Percentiles rank a stretch among this genome's conserved stretches.
These are phyloP conservation scores for Cladochytrium tenue DNA, from an alignment of 371 early-diverging fungal genomes.

Conservation along the genomic window DNA sequence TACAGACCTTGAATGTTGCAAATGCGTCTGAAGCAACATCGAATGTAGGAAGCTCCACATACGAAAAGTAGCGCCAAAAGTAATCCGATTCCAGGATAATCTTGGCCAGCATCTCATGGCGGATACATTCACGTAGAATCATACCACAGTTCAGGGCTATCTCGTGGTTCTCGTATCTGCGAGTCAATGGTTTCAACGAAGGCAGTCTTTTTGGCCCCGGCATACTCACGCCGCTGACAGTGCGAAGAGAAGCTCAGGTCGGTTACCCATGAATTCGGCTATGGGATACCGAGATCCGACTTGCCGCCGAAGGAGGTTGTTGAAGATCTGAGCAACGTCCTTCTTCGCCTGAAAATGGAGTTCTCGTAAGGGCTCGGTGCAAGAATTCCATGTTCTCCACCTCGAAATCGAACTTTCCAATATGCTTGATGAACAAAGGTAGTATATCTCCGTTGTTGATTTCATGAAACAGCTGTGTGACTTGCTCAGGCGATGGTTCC, in stretches of 20 bases:
- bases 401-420: slow-evolving; percentile 92
- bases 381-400: slow-evolving; percentile 31
- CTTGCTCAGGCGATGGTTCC: slow-evolving; percentile 88
- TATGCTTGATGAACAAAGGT: slow-evolving; percentile 78
- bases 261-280: slow-evolving; percentile 86
- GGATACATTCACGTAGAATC: slow-evolving; percentile 92
- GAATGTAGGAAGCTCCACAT: slow-evolving; percentile 94
- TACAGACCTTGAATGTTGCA: slow-evolving; percentile 83
- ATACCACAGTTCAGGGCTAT: slow-evolving; percentile 95
- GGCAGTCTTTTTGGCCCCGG: no score
- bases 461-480: slow-evolving; percentile 92
- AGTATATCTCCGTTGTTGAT: slow-evolving; percentile 87
- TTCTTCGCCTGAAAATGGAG: slow-evolving; percentile 75
- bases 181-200: background rate
- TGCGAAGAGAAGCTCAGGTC: slow-evolving; percentile 73
- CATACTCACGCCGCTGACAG: slow-evolving; percentile 79
- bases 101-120: slow-evolving; percentile 88
- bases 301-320: slow-evolving; percentile 90
- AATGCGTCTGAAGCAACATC: slow-evolving; percentile 97
- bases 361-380: slow-evolving; percentile 6
- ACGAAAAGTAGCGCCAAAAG: slow-evolving; percentile 90
- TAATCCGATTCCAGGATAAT: slow-evolving; percentile 78
- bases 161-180: slow-evolving; percentile 88
- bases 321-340: slow-evolving; percentile 95
- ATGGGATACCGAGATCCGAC: slow-evolving; percentile 94